Conservation (phyloP, 2,329 filamentous ascomycete species). For the Diaporthe sp. region DNA sequence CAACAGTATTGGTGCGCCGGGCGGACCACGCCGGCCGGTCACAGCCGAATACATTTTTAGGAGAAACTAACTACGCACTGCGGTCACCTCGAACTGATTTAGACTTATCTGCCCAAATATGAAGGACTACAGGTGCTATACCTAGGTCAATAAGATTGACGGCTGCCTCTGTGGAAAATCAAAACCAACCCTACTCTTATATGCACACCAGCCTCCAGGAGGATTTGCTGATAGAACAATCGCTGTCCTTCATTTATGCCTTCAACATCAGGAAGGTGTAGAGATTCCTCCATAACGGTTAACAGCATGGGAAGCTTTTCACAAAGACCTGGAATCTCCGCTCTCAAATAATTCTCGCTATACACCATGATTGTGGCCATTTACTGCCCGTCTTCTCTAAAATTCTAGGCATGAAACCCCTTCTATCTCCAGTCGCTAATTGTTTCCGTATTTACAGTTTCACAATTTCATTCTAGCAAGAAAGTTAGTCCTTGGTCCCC, state of each 20-base stretch:
- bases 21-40: no score
- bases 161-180: no score
- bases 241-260: no score
- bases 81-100: no score
- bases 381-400: not conserved
- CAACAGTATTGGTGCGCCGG: not conserved
- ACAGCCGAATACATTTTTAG: no score
- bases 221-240: no score
- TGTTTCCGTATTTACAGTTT: not conserved
- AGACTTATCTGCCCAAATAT: no score
- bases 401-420: not conserved
- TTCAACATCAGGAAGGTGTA: not conserved
- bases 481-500: not conserved
- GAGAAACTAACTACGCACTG: no score
- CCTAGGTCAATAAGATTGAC: no score
- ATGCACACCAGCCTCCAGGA: not conserved
- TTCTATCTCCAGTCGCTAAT: not conserved
- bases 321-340: not conserved
- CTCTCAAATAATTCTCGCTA: no score
- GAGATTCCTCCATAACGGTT: rapidly evolving
- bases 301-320: not conserved
- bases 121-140: no score
- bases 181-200: not conserved
- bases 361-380: no score
- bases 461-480: not conserved